A percentile compares a stretch with the other conserved stretches of the same genome.
Conservation (phyloP, 2,329 filamentous ascomycete species). For the Tolypocladium tropicale region DNA sequence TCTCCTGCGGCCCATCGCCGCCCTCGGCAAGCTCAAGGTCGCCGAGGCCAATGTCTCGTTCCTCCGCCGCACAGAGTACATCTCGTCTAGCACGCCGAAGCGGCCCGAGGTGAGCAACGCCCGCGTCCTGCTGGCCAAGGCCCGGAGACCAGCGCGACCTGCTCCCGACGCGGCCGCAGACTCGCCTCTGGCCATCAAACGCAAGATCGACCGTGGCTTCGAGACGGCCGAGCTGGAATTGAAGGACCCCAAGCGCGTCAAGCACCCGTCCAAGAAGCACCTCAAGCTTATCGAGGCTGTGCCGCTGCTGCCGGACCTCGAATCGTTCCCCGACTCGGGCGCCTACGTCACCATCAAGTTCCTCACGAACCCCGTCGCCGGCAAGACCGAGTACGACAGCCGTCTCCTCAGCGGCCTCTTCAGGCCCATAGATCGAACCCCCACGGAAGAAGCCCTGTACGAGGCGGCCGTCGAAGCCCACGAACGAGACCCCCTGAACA, state of each 20-base stretch:
- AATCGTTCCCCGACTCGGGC: slow-evolving; percentile 59
- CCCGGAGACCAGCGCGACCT: slow-evolving; percentile 24
- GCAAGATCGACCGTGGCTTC: slow-evolving; percentile 55
- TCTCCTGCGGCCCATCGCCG: slow-evolving; percentile 72
- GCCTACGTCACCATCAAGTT: slow-evolving; percentile 63
- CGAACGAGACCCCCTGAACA: slow-evolving; percentile 44
- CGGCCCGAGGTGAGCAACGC: slow-evolving; percentile 35
- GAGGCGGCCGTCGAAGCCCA: slow-evolving; percentile 41
- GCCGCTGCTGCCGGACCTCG: slow-evolving; percentile 54
- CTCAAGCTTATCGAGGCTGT: slow-evolving; percentile 49
- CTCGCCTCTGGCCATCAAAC: slow-evolving; percentile 56
- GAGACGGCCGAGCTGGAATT: slow-evolving; percentile 41
- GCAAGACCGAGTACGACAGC: slow-evolving; percentile 41
- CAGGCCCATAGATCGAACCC: slow-evolving; percentile 45
- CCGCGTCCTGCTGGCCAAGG: slow-evolving; percentile 22
- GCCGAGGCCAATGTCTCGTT: slow-evolving; percentile 78
- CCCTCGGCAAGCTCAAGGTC: slow-evolving; percentile 73
- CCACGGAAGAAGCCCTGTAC: slow-evolving; percentile 42
- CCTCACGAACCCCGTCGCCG: slow-evolving; percentile 50
- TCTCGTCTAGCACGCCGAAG: slow-evolving; percentile 52
- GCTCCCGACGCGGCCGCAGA: slow-evolving; percentile 51
- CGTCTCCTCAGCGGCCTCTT: slow-evolving; percentile 53
- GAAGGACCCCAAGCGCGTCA: slow-evolving; percentile 42
- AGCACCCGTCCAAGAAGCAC: slow-evolving; percentile 48
- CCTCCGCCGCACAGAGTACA: slow-evolving; percentile 92